Conservation (phyloP, 345 rosid genomes). For the Citrus mangshanensis region DNA sequence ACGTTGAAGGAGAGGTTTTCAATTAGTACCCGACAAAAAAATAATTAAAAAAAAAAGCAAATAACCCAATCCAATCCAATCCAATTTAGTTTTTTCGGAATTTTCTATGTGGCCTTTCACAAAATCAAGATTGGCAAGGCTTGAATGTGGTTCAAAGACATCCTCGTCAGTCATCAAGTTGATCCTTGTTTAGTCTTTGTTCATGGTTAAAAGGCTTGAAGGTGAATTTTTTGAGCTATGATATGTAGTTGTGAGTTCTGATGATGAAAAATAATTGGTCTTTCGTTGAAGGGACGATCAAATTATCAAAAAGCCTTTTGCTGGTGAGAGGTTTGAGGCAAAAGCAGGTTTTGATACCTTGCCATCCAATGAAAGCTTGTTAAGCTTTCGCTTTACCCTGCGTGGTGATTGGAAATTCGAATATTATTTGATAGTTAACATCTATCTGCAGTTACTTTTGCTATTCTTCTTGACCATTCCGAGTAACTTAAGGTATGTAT, state of each 20-base stretch:
- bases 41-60: neutral
- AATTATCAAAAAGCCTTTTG: neutral
- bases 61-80: neutral
- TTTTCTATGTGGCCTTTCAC: neutral
- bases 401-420: slow-evolving; percentile 23
- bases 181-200: neutral
- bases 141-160: too few species aligned
- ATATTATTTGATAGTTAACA: slow-evolving; percentile 5
- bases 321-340: slow-evolving; percentile 30
- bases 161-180: neutral
- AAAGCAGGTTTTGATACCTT: slow-evolving; percentile 37
- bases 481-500: slow-evolving; percentile 36
- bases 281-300: slow-evolving; percentile 38
- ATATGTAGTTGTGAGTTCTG: neutral
- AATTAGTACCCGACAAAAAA: neutral
- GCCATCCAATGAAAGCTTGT: slow-evolving; percentile 34
- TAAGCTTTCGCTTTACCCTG: slow-evolving; percentile 31
- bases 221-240: slow-evolving; percentile 11
- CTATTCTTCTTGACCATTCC: slow-evolving; percentile 27
- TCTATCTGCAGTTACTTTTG: slow-evolving; percentile 20
- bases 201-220: slow-evolving; percentile 4
- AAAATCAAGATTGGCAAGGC: too few species aligned
- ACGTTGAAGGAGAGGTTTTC: neutral
- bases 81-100: neutral
- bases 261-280: slow-evolving; percentile 19